A percentile compares a stretch with the other conserved stretches of the same genome.
phyloP scores from a whole-genome alignment of 2,329 filamentous ascomycete genomes.

The Apiospora marii region DNA sequence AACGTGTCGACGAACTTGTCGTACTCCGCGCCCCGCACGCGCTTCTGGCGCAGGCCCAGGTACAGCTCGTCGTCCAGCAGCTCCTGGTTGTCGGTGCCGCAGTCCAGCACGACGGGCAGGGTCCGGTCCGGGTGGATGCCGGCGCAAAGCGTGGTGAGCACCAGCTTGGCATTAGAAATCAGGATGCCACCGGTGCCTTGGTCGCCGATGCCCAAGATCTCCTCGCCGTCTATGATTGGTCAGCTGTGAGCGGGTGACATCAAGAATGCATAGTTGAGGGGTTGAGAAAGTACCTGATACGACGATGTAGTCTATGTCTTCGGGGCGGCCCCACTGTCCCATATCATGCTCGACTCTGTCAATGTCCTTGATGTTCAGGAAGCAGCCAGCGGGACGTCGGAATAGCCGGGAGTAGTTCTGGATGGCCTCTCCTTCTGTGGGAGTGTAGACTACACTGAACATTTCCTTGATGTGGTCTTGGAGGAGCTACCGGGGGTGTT shows the following conservation, averaged over 20 bases:
- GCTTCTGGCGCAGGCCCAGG: slow-evolving; percentile 73
- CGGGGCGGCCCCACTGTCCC: slow-evolving; percentile 70
- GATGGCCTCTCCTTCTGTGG: slow-evolving; percentile 89
- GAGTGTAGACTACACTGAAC: slow-evolving; percentile 91
- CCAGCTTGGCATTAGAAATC: slow-evolving; percentile 84
- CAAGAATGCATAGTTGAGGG: too few species aligned
- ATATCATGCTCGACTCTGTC: slow-evolving; percentile 72
- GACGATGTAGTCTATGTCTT: slow-evolving; percentile 88
- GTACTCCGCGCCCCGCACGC: slow-evolving; percentile 75
- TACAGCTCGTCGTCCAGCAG: slow-evolving; percentile 81
- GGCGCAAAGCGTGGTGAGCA: slow-evolving; percentile 84
- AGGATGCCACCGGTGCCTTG: slow-evolving; percentile 86
- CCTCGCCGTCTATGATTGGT: slow-evolving; percentile 57
- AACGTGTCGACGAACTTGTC: slow-evolving; percentile 81
- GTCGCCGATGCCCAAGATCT: slow-evolving; percentile 89
- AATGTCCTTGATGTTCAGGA: slow-evolving; percentile 75
- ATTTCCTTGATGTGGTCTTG: slow-evolving; percentile 84
- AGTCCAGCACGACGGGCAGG: slow-evolving; percentile 83
- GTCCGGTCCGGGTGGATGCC: slow-evolving; percentile 83
- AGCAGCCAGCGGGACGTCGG: slow-evolving; percentile 80
- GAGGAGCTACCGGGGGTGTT: slow-evolving; percentile 58
- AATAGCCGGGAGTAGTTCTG: slow-evolving; percentile 84
- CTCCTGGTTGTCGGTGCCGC: slow-evolving; percentile 81
- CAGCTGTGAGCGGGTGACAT: not conserved
- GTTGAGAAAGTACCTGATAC: slow-evolving; percentile 68